Evolutionary conservation across 257 asterid genomes (phyloP), one percentile per base, ranked within the genome.

Genomic region (Primulina eburnea): DNA sequence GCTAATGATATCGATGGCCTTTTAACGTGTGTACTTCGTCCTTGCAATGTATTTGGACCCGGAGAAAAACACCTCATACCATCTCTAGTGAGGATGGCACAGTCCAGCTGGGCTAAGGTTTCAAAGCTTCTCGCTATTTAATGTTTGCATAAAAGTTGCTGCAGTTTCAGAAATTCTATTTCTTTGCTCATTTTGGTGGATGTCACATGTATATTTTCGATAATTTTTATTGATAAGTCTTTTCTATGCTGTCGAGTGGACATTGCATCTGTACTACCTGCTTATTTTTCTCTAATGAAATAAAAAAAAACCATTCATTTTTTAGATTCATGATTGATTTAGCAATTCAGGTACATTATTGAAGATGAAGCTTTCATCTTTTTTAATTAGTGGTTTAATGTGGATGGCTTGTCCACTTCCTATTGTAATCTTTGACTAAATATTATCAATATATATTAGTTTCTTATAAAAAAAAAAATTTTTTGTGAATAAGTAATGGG

Each of bases 11-110:
- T 77, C 65, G 93, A 83, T 71, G 92, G 87, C 79, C 96, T 92
- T 73, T 78, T 84, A 83, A 92, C 97, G 30, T 92, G 97, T 79
- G 89, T 84, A 30, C 83, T 92, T 82, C 96, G 97, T 58, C 88
- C 90, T 50, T 79, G 88, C 86, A 87, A 89, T 83, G 95, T 84
- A 50, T 92, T 83, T 80, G 97, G 97, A 70, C 92, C 96, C 68
- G 93, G 92, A 74, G 96, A 92, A 77, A 82, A 76, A 75, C 80
- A 82, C 62, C 82, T 92, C 50, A 58, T 87, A 68, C 95, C 95
- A 60, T 70, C 72, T 79, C 80, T 92, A 65, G 81, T 86, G 76
- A 80, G 78, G 74, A 75, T 86, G 76, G 95, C 88, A 69, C 84
- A 83, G 71, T 86, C 95, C 69, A 70, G 75, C 72, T 92, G 93